phyloP scores from a whole-genome alignment of 495 filamentous ascomycete species.

The Bathelium albidoporum region DNA sequence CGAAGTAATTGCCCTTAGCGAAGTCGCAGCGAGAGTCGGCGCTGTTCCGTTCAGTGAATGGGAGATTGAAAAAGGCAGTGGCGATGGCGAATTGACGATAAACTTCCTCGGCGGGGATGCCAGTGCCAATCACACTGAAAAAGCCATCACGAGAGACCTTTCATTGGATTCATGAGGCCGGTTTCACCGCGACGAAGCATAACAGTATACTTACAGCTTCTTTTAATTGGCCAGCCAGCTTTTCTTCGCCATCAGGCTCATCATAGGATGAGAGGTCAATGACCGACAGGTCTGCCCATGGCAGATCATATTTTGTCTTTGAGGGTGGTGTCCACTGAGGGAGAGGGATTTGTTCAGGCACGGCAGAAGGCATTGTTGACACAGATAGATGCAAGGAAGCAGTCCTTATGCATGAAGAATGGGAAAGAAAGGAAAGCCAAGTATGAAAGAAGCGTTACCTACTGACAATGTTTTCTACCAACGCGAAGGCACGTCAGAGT shows the following conservation, averaged over 20 bases:
- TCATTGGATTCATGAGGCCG: background rate
- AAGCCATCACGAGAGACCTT: slow-evolving; percentile 26
- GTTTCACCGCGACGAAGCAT: background rate
- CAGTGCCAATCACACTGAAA: slow-evolving; percentile 48
- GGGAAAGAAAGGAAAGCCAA: too few relatives aligned
- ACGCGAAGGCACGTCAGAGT: background rate
- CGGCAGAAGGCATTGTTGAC: slow-evolving; percentile 5
- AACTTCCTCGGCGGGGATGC: slow-evolving; percentile 46
- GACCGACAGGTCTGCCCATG: slow-evolving; percentile 47
- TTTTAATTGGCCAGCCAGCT: slow-evolving; percentile 45
- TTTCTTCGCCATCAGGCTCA: slow-evolving; percentile 42
- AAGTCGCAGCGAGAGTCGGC: slow-evolving; percentile 1
- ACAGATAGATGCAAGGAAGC: too few relatives aligned
- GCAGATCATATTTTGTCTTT: background rate
- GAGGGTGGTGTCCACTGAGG: background rate
- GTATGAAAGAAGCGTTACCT: too few relatives aligned
- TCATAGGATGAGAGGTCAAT: slow-evolving; percentile 44
- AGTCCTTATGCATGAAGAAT: too few relatives aligned
- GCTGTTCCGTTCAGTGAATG: background rate
- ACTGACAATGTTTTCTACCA: too few relatives aligned
- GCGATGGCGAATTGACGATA: slow-evolving; percentile 47
- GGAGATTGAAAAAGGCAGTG: slow-evolving; percentile 44
- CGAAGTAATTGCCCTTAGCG: background rate
- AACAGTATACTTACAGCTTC: slow-evolving; percentile 44
- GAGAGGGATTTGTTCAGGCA: background rate